Percentiles rank a stretch among this genome's conserved stretches.
These are phyloP conservation scores for Aspergillus tanneri DNA, from an alignment of 2,329 filamentous ascomycete genomes.

Conservation along the genomic window DNA sequence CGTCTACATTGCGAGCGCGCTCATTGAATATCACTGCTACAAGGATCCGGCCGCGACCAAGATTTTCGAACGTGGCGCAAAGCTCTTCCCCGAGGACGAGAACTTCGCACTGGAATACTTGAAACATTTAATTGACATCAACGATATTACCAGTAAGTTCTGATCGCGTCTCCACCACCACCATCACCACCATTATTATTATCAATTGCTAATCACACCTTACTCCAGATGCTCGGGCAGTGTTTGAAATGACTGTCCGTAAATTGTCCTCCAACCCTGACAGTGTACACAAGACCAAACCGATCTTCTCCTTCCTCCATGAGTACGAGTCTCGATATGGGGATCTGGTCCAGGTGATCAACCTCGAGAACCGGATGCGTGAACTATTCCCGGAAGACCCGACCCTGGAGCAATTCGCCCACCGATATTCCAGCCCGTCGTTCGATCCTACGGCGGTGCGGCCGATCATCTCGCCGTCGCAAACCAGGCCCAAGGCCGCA, in stretches of 20 bases:
- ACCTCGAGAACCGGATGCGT: constrained; percentile 87
- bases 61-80: constrained; percentile 92
- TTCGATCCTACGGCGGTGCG: constrained; percentile 83
- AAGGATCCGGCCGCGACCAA: constrained; percentile 89
- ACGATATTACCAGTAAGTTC: constrained; percentile 85
- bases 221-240: constrained; percentile 76
- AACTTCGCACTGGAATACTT: constrained; percentile 92
- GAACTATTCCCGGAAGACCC: constrained; percentile 91
- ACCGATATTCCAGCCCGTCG: constrained; percentile 68
- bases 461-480: constrained; percentile 78
- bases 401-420: constrained; percentile 69
- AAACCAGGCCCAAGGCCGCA: constrained; percentile 66
- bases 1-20: constrained; percentile 87
- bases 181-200: neutral
- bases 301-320: constrained; percentile 88
- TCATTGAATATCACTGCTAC: constrained; percentile 94
- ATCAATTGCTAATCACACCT: constrained; percentile 13
- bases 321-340: constrained; percentile 93
- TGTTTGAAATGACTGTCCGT: constrained; percentile 92
- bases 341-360: constrained; percentile 84
- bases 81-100: constrained; percentile 91
- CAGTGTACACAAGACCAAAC: constrained; percentile 71
- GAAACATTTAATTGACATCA: constrained; percentile 87
- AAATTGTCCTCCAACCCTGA: constrained; percentile 76
- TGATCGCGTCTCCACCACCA: neutral